Conservation (phyloP, 2,329 filamentous ascomycete genomes). For the Cladorrhinum sp. region DNA sequence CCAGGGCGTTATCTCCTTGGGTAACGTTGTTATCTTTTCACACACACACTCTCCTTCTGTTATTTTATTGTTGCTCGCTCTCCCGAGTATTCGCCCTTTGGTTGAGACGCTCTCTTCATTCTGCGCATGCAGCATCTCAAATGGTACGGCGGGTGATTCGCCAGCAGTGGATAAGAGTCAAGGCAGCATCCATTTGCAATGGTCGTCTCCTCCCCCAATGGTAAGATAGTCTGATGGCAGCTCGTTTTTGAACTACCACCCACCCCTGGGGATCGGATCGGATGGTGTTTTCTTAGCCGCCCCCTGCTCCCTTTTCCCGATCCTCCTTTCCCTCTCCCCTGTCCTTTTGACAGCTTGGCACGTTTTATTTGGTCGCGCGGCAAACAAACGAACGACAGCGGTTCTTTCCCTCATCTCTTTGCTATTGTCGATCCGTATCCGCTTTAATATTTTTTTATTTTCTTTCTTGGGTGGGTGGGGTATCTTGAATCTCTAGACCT, state of each 20-base stretch:
- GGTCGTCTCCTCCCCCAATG: not conserved
- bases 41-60: not conserved
- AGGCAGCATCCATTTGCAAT: not conserved
- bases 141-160: not conserved
- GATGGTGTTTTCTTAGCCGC: not conserved
- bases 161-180: not conserved
- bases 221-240: not conserved
- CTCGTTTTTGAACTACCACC: not conserved
- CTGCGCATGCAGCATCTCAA: not conserved
- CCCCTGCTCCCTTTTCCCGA: not conserved
- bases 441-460: not conserved
- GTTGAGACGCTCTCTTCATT: not conserved
- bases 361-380: not conserved
- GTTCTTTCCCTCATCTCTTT: not conserved
- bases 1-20: not conserved
- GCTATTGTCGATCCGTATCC: not conserved
- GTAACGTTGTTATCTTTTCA: not conserved
- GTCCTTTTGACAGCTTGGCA: not conserved
- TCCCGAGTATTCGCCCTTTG: not conserved
- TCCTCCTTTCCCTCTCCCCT: not conserved
- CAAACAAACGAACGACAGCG: not conserved
- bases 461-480: too few species aligned
- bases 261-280: conserved; percentile 1
- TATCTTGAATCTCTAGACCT: not conserved
- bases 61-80: not conserved